Conservation (phyloP, 352 stramenopile species). For the Phytophthora colocasiae region DNA sequence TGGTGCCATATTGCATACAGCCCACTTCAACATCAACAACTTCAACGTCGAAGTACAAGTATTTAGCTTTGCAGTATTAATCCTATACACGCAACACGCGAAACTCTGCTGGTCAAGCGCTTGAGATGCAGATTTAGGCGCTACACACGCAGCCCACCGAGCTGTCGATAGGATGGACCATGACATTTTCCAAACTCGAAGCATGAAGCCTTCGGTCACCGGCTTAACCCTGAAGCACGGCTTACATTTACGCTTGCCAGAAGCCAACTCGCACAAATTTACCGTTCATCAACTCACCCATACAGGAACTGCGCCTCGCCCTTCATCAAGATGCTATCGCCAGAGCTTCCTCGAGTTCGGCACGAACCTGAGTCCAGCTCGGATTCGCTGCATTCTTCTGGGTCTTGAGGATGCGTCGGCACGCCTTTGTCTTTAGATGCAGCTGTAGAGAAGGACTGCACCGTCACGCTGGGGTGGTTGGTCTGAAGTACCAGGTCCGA, state of each 20-base stretch:
- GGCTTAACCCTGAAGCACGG: slow-evolving; percentile 2
- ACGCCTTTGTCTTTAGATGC: slow-evolving; percentile 16
- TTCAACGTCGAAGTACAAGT: slow-evolving; percentile 25
- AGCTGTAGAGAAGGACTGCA: slow-evolving; percentile 37
- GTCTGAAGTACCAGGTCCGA: slow-evolving; percentile 70
- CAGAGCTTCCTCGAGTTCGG: slow-evolving; percentile 21
- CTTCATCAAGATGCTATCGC: slow-evolving; percentile 50
- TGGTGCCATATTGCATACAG: slow-evolving; percentile 3
- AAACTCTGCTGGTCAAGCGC: background rate
- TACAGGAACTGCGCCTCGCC: slow-evolving; percentile 61
- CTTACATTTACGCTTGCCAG: slow-evolving; percentile 4
- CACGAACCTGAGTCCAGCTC: slow-evolving; percentile 21
- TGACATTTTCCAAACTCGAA: slow-evolving; percentile 28
- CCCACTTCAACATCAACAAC: slow-evolving; percentile 25
- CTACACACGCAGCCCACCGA: slow-evolving; percentile 13
- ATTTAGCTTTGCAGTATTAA: background rate
- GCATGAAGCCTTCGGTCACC: background rate
- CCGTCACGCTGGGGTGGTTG: slow-evolving; percentile 44
- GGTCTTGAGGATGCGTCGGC: slow-evolving; percentile 10
- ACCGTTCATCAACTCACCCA: slow-evolving; percentile 29
- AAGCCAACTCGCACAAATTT: background rate
- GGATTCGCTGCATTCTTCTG: slow-evolving; percentile 22
- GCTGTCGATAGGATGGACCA: background rate
- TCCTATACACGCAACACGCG: slow-evolving; percentile 1
- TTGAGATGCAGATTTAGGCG: background rate